A percentile compares a stretch with the other conserved stretches of the same genome.
Evolutionary conservation across 352 stramenopile genomes (phyloP).

Genomic region (Phytophthora sansomeana): DNA sequence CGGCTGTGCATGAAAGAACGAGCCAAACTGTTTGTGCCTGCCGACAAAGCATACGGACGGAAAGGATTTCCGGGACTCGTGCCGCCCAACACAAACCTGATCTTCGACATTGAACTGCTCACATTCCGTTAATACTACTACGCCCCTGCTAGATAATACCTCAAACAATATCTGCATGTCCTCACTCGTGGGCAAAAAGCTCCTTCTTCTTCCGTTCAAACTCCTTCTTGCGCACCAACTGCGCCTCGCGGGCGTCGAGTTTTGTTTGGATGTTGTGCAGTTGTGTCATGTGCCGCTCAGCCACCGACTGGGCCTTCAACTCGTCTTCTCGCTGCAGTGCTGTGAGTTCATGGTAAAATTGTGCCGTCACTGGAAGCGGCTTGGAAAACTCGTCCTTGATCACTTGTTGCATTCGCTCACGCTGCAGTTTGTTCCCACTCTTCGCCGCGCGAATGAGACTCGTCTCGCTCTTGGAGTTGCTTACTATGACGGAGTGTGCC

Average conservation of each 20-base stretch:
- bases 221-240: conserved; percentile 55
- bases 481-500: conserved; percentile 63
- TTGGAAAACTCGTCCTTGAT: conserved; percentile 65
- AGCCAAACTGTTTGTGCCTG: conserved; percentile 88
- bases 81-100: conserved; percentile 92
- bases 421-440: conserved; percentile 44
- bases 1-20: conserved; percentile 87
- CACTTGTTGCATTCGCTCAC: conserved; percentile 60
- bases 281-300: conserved; percentile 53
- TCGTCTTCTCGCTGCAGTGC: conserved; percentile 42
- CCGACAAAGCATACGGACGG: conserved; percentile 86
- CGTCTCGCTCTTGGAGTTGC: conserved; percentile 68
- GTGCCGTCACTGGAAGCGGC: conserved; percentile 57
- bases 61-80: conserved; percentile 89
- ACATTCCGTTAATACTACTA: conserved; percentile 68
- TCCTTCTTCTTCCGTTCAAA: conserved; percentile 78
- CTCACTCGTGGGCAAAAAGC: conserved; percentile 36
- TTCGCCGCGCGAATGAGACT: conserved; percentile 64
- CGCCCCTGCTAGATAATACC: too few species aligned
- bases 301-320: conserved; percentile 32
- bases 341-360: conserved; percentile 43
- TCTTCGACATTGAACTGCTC: conserved; percentile 94
- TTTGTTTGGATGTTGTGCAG: conserved; percentile 64
- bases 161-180: background rate
- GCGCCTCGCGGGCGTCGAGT: conserved; percentile 53